Evolutionary conservation across 2,329 filamentous ascomycete genomes (phyloP).

Genomic region (Zymoseptoria tritici): DNA sequence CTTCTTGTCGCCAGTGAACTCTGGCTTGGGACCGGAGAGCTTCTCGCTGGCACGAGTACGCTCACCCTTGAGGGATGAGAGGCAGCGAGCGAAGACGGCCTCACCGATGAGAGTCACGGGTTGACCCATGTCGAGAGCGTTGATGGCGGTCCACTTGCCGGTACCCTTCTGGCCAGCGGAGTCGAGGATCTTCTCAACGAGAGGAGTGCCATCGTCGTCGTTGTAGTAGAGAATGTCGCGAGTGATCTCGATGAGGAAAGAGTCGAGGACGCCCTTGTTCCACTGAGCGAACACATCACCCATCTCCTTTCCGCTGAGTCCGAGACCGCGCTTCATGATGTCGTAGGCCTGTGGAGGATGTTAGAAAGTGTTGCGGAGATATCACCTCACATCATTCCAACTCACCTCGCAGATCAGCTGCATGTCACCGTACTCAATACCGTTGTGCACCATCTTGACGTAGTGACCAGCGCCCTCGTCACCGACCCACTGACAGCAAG

Average conservation of each 20-base stretch:
- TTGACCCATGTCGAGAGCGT: constrained; percentile 96
- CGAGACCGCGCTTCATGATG: constrained; percentile 97
- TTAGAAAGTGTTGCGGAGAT: constrained; percentile 11
- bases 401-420: constrained; percentile 97
- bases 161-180: constrained; percentile 98
- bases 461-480: constrained; percentile 99
- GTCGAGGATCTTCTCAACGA: constrained; percentile 98
- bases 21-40: constrained; percentile 68
- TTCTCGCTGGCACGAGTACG: constrained; percentile 72
- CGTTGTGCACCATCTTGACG: constrained; percentile 99
- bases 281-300: constrained; percentile 89
- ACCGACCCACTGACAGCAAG: constrained; percentile 99
- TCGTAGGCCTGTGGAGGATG: constrained; percentile 71
- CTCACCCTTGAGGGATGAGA: constrained; percentile 91
- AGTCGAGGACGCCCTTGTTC: constrained; percentile 98
- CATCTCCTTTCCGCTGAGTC: constrained; percentile 85
- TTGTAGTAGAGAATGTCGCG: constrained; percentile 98
- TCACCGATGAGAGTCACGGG: constrained; percentile 97
- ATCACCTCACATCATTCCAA: background rate
- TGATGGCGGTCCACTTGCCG: constrained; percentile 99
- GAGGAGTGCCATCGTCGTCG: constrained; percentile 81
- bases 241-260: constrained; percentile 98
- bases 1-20: constrained; percentile 84
- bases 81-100: constrained; percentile 88
- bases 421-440: constrained; percentile 99